Evolutionary conservation across 2,329 filamentous ascomycete species (phyloP), one percentile per base, ranked within the genome.

Genomic region (Phoma sp.): DNA sequence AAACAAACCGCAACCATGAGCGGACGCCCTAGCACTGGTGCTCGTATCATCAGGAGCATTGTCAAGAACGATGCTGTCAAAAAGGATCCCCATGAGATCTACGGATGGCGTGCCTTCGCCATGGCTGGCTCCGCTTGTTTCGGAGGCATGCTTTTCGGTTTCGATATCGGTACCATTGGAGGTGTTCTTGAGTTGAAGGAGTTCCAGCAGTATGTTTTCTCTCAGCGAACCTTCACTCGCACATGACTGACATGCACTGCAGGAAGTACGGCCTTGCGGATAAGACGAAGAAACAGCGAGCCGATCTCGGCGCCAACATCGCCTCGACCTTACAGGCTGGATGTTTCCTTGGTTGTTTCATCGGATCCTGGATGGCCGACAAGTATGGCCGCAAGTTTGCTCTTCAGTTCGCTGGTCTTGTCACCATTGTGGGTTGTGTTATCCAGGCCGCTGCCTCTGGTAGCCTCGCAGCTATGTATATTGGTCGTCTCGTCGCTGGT

Each of bases 51-150:
- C 50, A 79, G 78, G 62, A 76, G 75, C 63, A 78, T 88, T 66
- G 81, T 89, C 63, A 83, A 83, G 74, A 90, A 90, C 78, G 86
- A 91, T 71, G 84, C 88, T 37, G 90, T 91, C 84, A 86, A 82
- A 67, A 74, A 77, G 29, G 87, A 90, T 67, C 87, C 87, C 15
- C 78, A 81, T 17, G 83, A 88, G 69, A 86, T 90, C 54, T 90
- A 89, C 74, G 86, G 86, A 66, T 90, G 87, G 87, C 82, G 87
- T 50, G 85, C 88, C 23, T 84, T 87, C 59, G 81, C 81, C 51
- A 78, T 89, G 61, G 86, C 85, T 42, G 85, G 80, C 67, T 86
- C 85, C 59, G 81, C 85, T 33, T 90, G 87, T 73, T 90, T 89
- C 55, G 88, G 88, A 56, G 88, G 87, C 54, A 85, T 84, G 78